Evolutionary conservation across 2,329 filamentous ascomycete genomes (phyloP).

Genomic region (Lanzia echinophila): DNA sequence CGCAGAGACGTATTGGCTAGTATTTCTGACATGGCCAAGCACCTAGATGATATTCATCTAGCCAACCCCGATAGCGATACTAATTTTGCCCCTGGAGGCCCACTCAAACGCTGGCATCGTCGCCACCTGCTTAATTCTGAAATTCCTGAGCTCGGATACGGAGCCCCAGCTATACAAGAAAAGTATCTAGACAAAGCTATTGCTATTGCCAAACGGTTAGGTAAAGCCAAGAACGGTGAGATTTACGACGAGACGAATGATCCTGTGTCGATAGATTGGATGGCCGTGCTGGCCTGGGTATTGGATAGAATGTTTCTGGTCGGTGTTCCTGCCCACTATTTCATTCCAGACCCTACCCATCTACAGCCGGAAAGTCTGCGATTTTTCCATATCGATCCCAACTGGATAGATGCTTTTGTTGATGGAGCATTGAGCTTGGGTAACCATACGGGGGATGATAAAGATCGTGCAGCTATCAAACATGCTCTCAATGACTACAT

Average conservation of each 20-base stretch:
- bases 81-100: too few relatives aligned
- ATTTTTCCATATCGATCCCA: slow-evolving; percentile 40
- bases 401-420: slow-evolving; percentile 38
- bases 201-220: neutral
- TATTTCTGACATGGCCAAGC: too few relatives aligned
- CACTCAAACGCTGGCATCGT: too few relatives aligned
- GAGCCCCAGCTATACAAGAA: neutral
- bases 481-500: slow-evolving; percentile 32
- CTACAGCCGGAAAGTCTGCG: slow-evolving; percentile 35
- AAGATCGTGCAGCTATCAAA: slow-evolving; percentile 30
- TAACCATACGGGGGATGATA: slow-evolving; percentile 32
- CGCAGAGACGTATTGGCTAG: neutral
- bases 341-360: slow-evolving; percentile 34
- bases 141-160: too few relatives aligned
- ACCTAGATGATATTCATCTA: too few relatives aligned
- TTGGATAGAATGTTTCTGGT: slow-evolving; percentile 34
- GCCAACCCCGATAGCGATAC: too few relatives aligned
- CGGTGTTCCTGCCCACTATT: slow-evolving; percentile 36
- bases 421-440: slow-evolving; percentile 39
- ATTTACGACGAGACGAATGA: slow-evolving; percentile 9
- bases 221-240: neutral
- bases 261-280: slow-evolving; percentile 32
- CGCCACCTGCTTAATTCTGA: too few relatives aligned
- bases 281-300: slow-evolving; percentile 32
- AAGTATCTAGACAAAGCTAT: neutral